Conservation (phyloP, 78 protist species). For the Dictyostelium firmibasis region DNA sequence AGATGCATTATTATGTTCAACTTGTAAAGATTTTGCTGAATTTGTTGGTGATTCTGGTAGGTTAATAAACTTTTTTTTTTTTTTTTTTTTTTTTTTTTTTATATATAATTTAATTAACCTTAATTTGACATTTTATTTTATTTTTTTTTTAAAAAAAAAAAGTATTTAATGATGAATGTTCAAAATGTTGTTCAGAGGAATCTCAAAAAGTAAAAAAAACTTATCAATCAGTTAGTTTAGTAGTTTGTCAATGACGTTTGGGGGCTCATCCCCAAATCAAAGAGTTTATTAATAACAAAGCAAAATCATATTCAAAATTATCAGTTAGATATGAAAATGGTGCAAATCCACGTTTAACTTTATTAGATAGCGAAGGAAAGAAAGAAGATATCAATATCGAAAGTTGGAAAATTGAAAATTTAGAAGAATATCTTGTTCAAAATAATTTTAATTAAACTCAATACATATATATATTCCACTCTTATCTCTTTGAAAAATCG, state of each 20-base stretch:
- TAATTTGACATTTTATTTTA: no score
- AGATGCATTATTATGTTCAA: slow-evolving; percentile 64
- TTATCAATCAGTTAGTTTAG: not conserved
- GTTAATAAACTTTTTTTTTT: not conserved
- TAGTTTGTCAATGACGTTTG: slow-evolving; percentile 48
- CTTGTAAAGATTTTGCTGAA: slow-evolving; percentile 55
- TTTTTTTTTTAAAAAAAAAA: not conserved
- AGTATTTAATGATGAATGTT: slow-evolving; percentile 27
- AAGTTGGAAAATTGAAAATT: slow-evolving; percentile 57
- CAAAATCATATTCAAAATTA: slow-evolving; percentile 1
- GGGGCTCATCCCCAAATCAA: slow-evolving; percentile 54
- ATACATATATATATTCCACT: not conserved
- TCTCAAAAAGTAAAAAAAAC: slow-evolving; percentile 27
- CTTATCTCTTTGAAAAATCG: not conserved
- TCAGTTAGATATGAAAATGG: slow-evolving; percentile 30
- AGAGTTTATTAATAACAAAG: slow-evolving; percentile 66
- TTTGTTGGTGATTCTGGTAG: slow-evolving; percentile 55
- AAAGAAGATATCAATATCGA: slow-evolving; percentile 49
- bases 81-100: not conserved
- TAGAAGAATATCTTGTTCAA: slow-evolving; percentile 55
- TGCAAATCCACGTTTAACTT: slow-evolving; percentile 19
- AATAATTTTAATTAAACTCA: slow-evolving; percentile 1
- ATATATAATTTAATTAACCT: not conserved
- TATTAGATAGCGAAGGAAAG: slow-evolving; percentile 39
- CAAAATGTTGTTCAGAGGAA: slow-evolving; percentile 64